Conservation (phyloP, 805 yeast genomes). For the Lipomyces starkeyi region DNA sequence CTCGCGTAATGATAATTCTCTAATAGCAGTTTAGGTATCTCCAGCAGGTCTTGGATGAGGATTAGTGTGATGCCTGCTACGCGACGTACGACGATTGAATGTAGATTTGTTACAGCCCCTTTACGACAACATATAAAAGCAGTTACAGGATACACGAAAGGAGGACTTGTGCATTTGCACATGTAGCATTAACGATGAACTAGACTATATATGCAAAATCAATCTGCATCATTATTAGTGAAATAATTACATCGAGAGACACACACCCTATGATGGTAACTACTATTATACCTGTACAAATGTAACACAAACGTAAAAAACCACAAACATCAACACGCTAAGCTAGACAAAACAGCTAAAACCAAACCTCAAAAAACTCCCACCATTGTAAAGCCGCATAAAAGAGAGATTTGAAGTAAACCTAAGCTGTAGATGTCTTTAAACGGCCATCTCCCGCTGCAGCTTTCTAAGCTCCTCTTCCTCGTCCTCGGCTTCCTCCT, state of each 20-base stretch:
- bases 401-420: not conserved
- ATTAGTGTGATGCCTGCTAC: not conserved
- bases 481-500: constrained; percentile 48
- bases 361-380: constrained; percentile 1
- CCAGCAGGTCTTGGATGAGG: constrained; percentile 4
- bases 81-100: not conserved
- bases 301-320: not conserved
- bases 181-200: not conserved
- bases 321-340: not conserved
- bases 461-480: constrained; percentile 53
- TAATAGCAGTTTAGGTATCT: not conserved
- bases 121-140: not conserved
- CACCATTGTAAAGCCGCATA: not conserved
- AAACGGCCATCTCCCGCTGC: constrained; percentile 54
- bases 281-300: constrained; percentile 1
- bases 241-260: not conserved
- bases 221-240: not conserved
- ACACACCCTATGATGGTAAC: not conserved
- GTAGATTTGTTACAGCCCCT: not conserved
- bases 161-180: not conserved
- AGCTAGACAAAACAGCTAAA: not conserved
- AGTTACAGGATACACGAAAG: not conserved
- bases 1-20: not conserved
- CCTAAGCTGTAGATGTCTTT: not conserved
- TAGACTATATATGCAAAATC: not conserved